Evolutionary conservation across 139 green algal genomes (phyloP).

Genomic region (Monoraphidium neglectum): DNA sequence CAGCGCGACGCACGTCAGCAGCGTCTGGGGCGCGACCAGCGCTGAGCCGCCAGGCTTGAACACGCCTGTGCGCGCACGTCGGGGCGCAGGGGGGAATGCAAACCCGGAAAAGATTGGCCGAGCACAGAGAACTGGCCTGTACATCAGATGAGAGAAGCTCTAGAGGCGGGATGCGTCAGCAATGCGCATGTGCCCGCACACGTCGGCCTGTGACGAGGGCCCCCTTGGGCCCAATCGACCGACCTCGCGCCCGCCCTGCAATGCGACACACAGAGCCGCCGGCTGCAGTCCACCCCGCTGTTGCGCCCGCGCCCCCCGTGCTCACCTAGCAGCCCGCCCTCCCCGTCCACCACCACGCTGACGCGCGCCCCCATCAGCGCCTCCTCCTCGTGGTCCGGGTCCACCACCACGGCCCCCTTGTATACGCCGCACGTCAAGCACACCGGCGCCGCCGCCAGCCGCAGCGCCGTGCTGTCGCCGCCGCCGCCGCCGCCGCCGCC

Average conservation of each 20-base stretch:
- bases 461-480: slow-evolving; percentile 8
- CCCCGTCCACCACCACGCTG: slow-evolving; percentile 51
- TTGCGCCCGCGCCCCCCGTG: too few species aligned
- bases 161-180: neutral
- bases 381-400: slow-evolving; percentile 75
- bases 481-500: neutral
- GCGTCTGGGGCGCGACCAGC: slow-evolving; percentile 14
- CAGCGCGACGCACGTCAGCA: slow-evolving; percentile 51
- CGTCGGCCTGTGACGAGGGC: neutral
- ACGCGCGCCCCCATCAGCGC: slow-evolving; percentile 45
- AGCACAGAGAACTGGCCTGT: neutral
- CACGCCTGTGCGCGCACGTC: too few species aligned
- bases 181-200: neutral
- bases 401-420: slow-evolving; percentile 53
- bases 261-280: neutral
- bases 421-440: slow-evolving; percentile 58
- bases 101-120: neutral
- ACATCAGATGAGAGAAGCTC: neutral
- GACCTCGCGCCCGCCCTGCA: neutral
- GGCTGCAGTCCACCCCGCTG: neutral
- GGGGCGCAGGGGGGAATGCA: too few species aligned
- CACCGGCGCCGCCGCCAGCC: slow-evolving; percentile 32
- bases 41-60: slow-evolving; percentile 46
- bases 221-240: neutral
- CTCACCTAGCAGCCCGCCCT: slow-evolving; percentile 59